Evolutionary conservation across 2,329 filamentous ascomycete species (phyloP).

Genomic region (Didymellaceae sp.): DNA sequence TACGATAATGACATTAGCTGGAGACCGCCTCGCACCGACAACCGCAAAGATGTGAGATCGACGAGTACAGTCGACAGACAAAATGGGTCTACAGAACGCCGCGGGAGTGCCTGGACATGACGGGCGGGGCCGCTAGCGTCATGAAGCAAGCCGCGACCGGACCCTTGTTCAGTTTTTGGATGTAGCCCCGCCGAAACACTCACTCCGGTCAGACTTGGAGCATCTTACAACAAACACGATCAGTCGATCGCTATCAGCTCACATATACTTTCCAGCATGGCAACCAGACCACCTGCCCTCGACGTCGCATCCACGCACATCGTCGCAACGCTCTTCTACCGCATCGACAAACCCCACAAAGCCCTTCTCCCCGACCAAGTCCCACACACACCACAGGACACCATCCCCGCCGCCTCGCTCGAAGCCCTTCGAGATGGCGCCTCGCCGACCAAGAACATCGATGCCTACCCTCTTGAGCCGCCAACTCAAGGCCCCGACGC

Average conservation of each 20-base stretch:
- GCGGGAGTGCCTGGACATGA: conserved; percentile 12
- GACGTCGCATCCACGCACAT: conserved; percentile 33
- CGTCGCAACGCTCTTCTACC: conserved; percentile 50
- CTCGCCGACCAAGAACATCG: conserved; percentile 58
- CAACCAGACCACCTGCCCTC: conserved; percentile 25
- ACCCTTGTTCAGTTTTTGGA: conserved; percentile 14
- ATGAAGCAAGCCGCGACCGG: conserved; percentile 11
- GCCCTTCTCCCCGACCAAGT: conserved; percentile 58
- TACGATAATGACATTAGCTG: background rate
- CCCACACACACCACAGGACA: conserved; percentile 41
- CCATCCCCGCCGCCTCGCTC: conserved; percentile 41
- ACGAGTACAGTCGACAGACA: background rate
- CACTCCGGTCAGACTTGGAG: conserved; percentile 1
- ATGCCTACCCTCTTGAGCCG: conserved; percentile 61
- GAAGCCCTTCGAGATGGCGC: conserved; percentile 52
- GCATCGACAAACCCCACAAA: conserved; percentile 41
- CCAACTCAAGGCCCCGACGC: conserved; percentile 61
- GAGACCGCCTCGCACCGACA: conserved; percentile 3
- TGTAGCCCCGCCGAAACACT: conserved; percentile 9
- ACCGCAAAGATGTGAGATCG: conserved; percentile 10
- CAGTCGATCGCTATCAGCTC: background rate
- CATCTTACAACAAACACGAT: background rate
- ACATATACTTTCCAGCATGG: conserved; percentile 13
- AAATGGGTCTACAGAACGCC: background rate
- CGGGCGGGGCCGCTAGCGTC: conserved; percentile 11